Percentiles rank a stretch among this genome's conserved stretches.
Evolutionary conservation across 306 rosid species (phyloP).

Genomic region (Cicer arietinum): DNA sequence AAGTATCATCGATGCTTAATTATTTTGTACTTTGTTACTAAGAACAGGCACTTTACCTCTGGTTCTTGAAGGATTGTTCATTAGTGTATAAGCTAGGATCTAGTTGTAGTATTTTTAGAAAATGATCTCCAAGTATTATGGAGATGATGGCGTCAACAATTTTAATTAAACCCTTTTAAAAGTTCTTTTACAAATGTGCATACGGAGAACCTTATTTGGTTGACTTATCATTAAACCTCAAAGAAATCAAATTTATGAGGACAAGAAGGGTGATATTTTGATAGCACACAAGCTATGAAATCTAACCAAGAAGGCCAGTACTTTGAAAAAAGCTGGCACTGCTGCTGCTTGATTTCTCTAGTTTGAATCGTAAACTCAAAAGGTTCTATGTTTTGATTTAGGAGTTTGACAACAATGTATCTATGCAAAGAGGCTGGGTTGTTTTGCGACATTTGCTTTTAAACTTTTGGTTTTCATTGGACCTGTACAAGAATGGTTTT

Average conservation of each 20-base stretch:
- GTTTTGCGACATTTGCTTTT: background rate
- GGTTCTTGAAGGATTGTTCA: background rate
- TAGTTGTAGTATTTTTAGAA: slow-evolving; percentile 16
- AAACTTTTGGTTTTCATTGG: background rate
- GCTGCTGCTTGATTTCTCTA: slow-evolving; percentile 3
- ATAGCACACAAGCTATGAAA: background rate
- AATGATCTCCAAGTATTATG: slow-evolving; percentile 11
- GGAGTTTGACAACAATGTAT: background rate
- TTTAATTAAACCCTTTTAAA: background rate
- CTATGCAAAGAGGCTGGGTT: background rate
- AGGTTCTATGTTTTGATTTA: background rate
- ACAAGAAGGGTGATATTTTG: slow-evolving; percentile 2
- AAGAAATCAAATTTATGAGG: background rate
- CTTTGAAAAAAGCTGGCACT: background rate
- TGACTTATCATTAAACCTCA: background rate
- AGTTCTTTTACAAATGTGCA: slow-evolving; percentile 4
- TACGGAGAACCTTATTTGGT: background rate
- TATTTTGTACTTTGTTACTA: slow-evolving; percentile 18
- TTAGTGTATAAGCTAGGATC: slow-evolving; percentile 8
- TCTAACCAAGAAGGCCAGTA: background rate
- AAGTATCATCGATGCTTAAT: background rate
- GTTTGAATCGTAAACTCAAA: background rate
- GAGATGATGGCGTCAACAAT: background rate
- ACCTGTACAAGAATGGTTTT: background rate
- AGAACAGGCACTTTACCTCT: slow-evolving; percentile 17